Base-by-base conservation (phyloP, 2,329 filamentous ascomycete species). In the Monosporascus ibericus region DNA sequence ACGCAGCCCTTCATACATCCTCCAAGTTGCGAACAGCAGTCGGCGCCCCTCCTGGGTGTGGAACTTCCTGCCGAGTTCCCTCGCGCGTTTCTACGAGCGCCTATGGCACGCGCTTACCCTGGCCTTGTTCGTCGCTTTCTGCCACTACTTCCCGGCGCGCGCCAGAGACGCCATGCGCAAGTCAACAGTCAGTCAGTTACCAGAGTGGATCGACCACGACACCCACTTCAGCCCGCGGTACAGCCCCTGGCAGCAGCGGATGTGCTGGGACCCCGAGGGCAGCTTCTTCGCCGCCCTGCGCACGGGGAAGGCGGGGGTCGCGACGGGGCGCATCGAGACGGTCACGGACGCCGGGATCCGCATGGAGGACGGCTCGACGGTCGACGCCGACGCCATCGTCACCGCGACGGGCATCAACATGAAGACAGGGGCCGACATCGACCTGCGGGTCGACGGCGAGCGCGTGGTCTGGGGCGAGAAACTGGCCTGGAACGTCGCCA, bases 1-100 rank as follows among this genome's bases (percentile, higher is more conserved):
- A 70, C 82, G 90, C 52, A 90, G 84, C 46, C 90, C 90, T 0
- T 80, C 78, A 0, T 92, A 89, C 62, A 77, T 92, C 51, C 60
- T 87, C 18, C 70, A 75, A 1, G 56, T 81, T 1, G 74, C 79
- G 0, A 74, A 78, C n/a, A 61, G 62, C 17, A 69, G 67, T 38
- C 53, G 63, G 14, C 57, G 73, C 3, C 62, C 65, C 6, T 60
- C 61, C 5, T 58, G 74, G 1, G 56, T 77, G 9, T 70, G 71
- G 15, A 62, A 62, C 8, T 54, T 72, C 2, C 58, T 84, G 8
- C 75, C 76, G 53, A 7, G 18, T 50, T 52, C 44, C 49, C 24
- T 37, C 22, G 17, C 18, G 20, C 17, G 22, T 50, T 54, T 20
- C 17, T 18, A 9, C 22, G 18, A 42, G 18, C 39, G 39, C 18